Base-by-base conservation (phyloP, 2,329 filamentous ascomycete species). In the Trichoderma breve region DNA sequence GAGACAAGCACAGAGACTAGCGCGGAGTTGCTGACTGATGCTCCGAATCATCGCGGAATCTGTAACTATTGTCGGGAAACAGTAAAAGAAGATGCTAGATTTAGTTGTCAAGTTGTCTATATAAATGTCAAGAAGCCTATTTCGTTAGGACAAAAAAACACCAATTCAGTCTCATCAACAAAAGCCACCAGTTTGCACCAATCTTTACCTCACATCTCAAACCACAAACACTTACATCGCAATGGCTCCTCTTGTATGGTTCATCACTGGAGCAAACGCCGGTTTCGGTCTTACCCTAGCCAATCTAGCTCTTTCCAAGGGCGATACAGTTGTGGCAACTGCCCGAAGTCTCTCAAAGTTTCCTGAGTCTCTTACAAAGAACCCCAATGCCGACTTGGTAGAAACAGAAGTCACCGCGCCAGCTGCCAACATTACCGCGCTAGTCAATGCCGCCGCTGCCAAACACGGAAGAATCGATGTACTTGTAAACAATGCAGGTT, bases 401-500 rank as follows among this genome's bases (percentile, higher is more conserved):
- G 51, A 67, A 28, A 58, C 64, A 2, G 64, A 67, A 28, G 34
- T 67, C 2, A 67, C 51, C 3, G 64, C 64, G 30, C 9, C 64
- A 15, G 64, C 51, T 21, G 82, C 85, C 21, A 15, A 76, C 81
- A 24, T 63, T 77, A 5, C 66, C 76, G 1, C 15, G 21, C 51
- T 67, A 6, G 24, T 67, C 34, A 6, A 39, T 8, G 78, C 81
- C 1, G 78, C 84, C 0, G 58, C 79, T 1, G 78, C 82, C 2
- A 84, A 84, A 63, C 90, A 89, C 76, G 83, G 84, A 21, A 84
- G 86, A 6, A 79, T 91, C 58, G 88, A 91, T 76, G 85, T 90
- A 1, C 84, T 90, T 5, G 84, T 89, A 73, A 90, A 90, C 79
- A 90, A 90, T 64, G 88, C 88, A 4, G 89, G 88, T 1, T 90